Evolutionary conservation across 2,329 filamentous ascomycete species (phyloP), one percentile per base, ranked within the genome.

Genomic region (Aspergillus vadensis): DNA sequence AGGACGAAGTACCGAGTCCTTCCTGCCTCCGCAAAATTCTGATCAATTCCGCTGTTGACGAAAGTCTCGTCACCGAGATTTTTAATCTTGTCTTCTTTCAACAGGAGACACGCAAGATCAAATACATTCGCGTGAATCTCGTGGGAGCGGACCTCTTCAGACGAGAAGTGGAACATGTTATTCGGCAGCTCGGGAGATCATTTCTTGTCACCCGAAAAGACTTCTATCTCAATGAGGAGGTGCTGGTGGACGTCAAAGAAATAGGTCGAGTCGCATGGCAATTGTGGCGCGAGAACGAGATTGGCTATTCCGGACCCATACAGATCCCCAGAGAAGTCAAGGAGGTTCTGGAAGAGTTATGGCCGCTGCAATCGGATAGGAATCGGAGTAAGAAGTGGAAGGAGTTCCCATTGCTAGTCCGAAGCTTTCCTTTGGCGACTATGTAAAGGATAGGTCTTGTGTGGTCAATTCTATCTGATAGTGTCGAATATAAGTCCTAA

Each of bases 1-100:
- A 14, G 7, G 10, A 52, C 4, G n/a, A 7, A 8, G 1, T 32
- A 0, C n/a, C 25, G 1, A 21, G 17, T 15, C 9, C 10, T 2
- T 2, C 17, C 1, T 38, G n/a, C 15, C 4, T 57, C 23, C 44
- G 58, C 5, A 48, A 57, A 17, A 39, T 23, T 5, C 53, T 60
- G 19, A 47, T 52, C 47, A 57, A 60, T 19, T 53, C 53, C 15
- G 53, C 58, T 8, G 53, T 52, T 2, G 58, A 60, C 38, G 54
- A 30, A 10, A 14, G 44, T 9, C 53, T 60, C 12, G 58, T 30
- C 5, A 27, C 10, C 4, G 25, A 10, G 6, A 57, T 60, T 19
- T 60, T 53, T n/a, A 30, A 60, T 6, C 39, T 60, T 7, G 52
- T 57, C 5, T 30, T n/a, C 6, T 25, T 36, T 6, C 15, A 44